Evolutionary conservation across 192 early-diverging fungal species (phyloP).

Genomic region (Lobosporangium transversale): DNA sequence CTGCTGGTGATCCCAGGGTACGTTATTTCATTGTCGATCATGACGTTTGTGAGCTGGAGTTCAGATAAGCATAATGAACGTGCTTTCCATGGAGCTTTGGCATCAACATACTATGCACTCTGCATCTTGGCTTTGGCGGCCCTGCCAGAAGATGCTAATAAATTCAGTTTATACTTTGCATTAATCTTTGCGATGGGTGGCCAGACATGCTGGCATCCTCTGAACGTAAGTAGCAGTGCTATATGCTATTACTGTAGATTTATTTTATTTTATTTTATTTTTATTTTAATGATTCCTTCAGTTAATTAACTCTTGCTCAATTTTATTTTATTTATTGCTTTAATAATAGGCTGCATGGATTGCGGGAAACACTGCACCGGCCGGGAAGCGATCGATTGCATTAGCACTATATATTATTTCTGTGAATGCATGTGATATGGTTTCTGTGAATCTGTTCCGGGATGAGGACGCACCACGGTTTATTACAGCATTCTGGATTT

Average conservation of each 20-base stretch:
- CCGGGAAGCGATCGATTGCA: conserved; percentile 51
- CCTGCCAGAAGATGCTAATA: conserved; percentile 49
- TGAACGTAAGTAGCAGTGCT: conserved; percentile 31
- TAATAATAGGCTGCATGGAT: conserved; percentile 55
- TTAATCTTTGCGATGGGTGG: conserved; percentile 52
- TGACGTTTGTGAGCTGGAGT: conserved; percentile 50
- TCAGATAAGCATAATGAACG: conserved; percentile 49
- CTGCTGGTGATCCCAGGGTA: conserved; percentile 55
- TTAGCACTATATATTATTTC: conserved; percentile 56
- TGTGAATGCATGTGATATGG: conserved; percentile 53
- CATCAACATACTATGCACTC: conserved; percentile 38
- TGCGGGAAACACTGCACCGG: conserved; percentile 52
- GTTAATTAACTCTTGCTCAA: no score
- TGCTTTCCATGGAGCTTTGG: conserved; percentile 42
- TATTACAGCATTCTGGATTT: conserved; percentile 57
- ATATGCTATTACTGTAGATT: no score
- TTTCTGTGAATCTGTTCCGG: conserved; percentile 48
- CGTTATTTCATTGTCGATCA: conserved; percentile 31
- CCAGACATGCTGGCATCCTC: conserved; percentile 46
- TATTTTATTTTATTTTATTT: neutral
- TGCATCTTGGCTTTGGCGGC: conserved; percentile 45
- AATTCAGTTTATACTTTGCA: conserved; percentile 49
- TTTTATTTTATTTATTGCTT: no score
- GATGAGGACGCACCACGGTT: conserved; percentile 62
- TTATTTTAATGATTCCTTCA: neutral